Evolutionary conservation across 75 land plant species (phyloP), one percentile per base, ranked within the genome.

Genomic region (Chamaecyparis obtusa): DNA sequence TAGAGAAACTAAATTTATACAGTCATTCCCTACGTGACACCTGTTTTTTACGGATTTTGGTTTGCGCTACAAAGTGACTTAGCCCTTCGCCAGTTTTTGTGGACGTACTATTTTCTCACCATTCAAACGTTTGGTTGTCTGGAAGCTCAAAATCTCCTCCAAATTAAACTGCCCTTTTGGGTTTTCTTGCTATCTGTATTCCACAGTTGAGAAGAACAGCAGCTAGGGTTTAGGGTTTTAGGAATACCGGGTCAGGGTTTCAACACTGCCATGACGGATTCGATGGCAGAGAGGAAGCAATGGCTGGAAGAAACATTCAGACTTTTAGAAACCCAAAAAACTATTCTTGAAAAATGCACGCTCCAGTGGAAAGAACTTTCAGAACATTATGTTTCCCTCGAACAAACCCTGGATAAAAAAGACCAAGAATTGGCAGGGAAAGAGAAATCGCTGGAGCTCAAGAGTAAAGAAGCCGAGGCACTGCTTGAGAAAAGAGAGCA

Each of bases 341-440:
- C 89, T 41, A 92, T 94, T 37, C 90, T 98, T 87, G 90, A 90
- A 48, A 90, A 87, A 89, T 96, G 94, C 92, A 95, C 99, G 9
- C 85, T 88, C 27, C 93, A 94, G 33, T 98, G 99, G 99, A 94
- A 94, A 86, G 96, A 96, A 83, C 95, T 98, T 46, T 92, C 94
- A 79, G 97, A 92, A 35, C 96, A 96, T 90, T 95, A 94, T 90
- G 89, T 91, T 36, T 85, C 88, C 48, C 90, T 96, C 72, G 99
- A 98, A 87, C 89, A 86, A 54, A 72, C 91, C 72, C 87, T 98
- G 76, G 85, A 89, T 88, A 75, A 71, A 86, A 89, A 93, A 36
- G 91, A 94, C 33, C 92, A 94, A 41, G 88, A 93, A 13, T 89
- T 98, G 44, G 88, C 85, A 30, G 88, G 75, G 78, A 92, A 90